Evolutionary conservation across 306 rosid species (phyloP), one percentile per base, ranked within the genome.

Genomic region (Mimosa bimucronata): DNA sequence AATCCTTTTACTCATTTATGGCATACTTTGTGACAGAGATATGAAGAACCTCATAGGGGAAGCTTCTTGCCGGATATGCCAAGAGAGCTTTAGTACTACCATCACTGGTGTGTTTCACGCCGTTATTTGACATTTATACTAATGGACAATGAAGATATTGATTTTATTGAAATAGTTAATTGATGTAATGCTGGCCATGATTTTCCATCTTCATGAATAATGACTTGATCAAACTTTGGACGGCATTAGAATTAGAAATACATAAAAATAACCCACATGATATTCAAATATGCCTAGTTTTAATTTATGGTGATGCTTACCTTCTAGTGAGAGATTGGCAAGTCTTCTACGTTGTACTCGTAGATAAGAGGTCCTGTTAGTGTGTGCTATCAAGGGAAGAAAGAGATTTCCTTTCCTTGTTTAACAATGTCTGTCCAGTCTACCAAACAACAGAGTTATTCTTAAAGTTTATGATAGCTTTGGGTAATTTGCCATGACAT

Each of bases 11-110:
- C 60, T 79, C 29, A 73, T 66, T 42, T 66, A n/a, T 57, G 70
- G 52, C 58, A 42, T 41, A 83, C 60, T 19, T 83, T 74, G 81
- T 85, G 79, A 57, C 90, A 94, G 95, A 80, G 98, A 94, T 85
- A 90, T 94, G 97, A 94, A 94, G 90, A 94, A 91, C 88, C 72
- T 88, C 88, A 94, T 92, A 58, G 98, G 98, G 66, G 98, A 92
- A 85, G 98, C 97, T 75, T 83, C 88, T 42, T 94, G 98, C 77
- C 31, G 92, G 79, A 94, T 94, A 77, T 94, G 98, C 90, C 95
- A 91, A 83, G 98, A 91, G 85, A 89, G 88, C 79, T 94, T 92
- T 84, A 94, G 98, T 86, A 94, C 95, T n/a, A 81, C 95, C 66
- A 64, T 94, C 84, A 92, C 95, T 52, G 97, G 97, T 94, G 52